Evolutionary conservation across 768 basidiomycete genomes (phyloP).

Genomic region (Rhizopogon salebrosus): DNA sequence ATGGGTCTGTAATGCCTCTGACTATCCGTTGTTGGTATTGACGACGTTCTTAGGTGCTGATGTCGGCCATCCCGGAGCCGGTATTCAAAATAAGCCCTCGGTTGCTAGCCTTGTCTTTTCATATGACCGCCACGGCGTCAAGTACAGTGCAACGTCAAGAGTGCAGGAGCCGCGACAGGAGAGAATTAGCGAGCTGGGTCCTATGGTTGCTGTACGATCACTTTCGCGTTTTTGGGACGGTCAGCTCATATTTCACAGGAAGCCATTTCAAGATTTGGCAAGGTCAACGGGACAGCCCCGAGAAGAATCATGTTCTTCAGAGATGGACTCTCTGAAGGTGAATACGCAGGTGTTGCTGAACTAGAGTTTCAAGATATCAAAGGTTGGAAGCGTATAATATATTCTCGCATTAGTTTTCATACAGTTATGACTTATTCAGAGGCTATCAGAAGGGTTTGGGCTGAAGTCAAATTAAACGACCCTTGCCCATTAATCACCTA

Average conservation of each 20-base stretch:
- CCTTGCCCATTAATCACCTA: slow-evolving; percentile 41
- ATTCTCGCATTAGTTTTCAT: neutral
- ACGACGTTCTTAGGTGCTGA: slow-evolving; percentile 40
- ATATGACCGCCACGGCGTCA: slow-evolving; percentile 36
- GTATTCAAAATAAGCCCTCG: slow-evolving; percentile 46
- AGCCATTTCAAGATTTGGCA: slow-evolving; percentile 5
- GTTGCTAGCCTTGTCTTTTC: slow-evolving; percentile 59
- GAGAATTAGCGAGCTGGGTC: slow-evolving; percentile 36
- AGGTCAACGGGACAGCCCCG: slow-evolving; percentile 14
- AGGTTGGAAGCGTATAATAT: slow-evolving; percentile 24
- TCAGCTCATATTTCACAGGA: neutral
- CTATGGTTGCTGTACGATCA: slow-evolving; percentile 31
- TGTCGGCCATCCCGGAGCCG: slow-evolving; percentile 60
- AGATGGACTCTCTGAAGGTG: slow-evolving; percentile 51
- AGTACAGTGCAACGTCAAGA: slow-evolving; percentile 37
- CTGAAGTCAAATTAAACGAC: neutral
- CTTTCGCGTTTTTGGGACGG: slow-evolving; percentile 5
- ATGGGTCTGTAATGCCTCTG: slow-evolving; percentile 15
- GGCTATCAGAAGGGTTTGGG: slow-evolving; percentile 25
- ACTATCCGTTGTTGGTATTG: neutral
- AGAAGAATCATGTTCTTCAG: slow-evolving; percentile 41
- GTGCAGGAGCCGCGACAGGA: slow-evolving; percentile 47
- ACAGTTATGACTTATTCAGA: slow-evolving; percentile 11
- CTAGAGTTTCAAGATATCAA: slow-evolving; percentile 42
- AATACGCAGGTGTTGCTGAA: slow-evolving; percentile 35